These are phyloP conservation scores for Casuarina cunninghamiana DNA, from an alignment of 306 rosid species.

Conservation along the genomic window DNA sequence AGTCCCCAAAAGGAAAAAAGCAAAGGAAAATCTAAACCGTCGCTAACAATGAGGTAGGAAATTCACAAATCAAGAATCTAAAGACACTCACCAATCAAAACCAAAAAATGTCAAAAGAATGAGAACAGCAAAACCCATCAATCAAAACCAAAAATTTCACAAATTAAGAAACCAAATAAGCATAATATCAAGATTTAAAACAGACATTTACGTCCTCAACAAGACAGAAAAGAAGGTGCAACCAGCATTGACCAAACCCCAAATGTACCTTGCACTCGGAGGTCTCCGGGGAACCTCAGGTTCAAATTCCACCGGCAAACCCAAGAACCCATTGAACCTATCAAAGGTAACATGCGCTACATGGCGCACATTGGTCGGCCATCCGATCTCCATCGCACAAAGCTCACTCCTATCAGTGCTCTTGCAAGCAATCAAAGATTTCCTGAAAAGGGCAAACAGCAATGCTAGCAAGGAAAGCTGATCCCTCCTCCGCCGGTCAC, in stretches of 20 bases:
- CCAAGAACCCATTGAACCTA: conserved; percentile 90
- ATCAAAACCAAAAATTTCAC: conserved; percentile 12
- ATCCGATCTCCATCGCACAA: conserved; percentile 68
- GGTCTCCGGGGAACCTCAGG: conserved; percentile 81
- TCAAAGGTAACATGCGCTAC: conserved; percentile 96
- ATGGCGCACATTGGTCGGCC: conserved; percentile 85
- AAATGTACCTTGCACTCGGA: conserved; percentile 91
- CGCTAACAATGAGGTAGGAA: not conserved
- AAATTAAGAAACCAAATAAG: not conserved
- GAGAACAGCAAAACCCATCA: conserved; percentile 3
- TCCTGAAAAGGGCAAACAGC: conserved; percentile 59
- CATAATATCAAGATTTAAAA: not conserved
- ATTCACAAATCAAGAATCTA: not conserved
- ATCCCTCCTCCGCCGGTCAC: conserved; percentile 31
- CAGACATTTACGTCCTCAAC: not conserved
- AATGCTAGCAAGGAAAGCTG: conserved; percentile 60
- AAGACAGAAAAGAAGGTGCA: not conserved
- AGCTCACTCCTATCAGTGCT: conserved; percentile 44
- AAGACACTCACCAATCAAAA: not conserved
- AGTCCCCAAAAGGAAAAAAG: not conserved
- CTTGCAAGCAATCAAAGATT: conserved; percentile 53
- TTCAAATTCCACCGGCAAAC: conserved; percentile 89
- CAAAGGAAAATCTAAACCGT: not conserved
- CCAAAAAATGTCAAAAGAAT: not conserved
- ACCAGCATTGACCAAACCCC: not conserved